phyloP scores from a whole-genome alignment of 78 protist genomes.

The Parvularia atlantis region DNA sequence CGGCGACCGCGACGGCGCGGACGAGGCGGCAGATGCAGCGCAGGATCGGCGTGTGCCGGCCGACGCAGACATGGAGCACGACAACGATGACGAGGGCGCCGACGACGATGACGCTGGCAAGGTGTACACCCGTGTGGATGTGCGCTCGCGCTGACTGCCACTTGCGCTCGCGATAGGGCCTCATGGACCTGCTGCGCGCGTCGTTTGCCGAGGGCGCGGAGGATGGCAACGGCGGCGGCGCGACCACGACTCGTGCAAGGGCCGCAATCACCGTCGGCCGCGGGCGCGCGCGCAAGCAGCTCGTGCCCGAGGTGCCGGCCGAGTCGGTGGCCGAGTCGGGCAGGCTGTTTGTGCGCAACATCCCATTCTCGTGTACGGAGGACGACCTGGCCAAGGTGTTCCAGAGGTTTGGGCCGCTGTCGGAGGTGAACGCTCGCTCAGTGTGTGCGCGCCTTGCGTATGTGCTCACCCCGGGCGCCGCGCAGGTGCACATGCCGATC shows the following conservation, averaged over 20 bases:
- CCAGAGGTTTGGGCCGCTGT: conserved; percentile 23
- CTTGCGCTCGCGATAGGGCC: too few species aligned
- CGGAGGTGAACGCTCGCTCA: background rate
- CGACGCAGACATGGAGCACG: background rate
- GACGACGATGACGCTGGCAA: conserved; percentile 13
- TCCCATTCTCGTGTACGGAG: conserved; percentile 58
- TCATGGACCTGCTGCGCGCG: too few species aligned
- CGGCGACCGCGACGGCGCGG: background rate
- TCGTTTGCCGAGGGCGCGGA: too few species aligned
- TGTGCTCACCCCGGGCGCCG: background rate
- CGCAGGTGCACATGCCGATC: conserved; percentile 73
- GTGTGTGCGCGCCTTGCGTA: background rate
- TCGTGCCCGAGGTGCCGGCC: too few species aligned
- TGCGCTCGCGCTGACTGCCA: too few species aligned
- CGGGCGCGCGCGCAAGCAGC: too few species aligned
- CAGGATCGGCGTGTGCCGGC: background rate
- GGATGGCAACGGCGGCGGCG: too few species aligned
- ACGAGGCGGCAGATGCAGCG: background rate
- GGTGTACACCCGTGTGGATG: too few species aligned
- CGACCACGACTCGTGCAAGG: too few species aligned
- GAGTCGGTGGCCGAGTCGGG: conserved; percentile 22
- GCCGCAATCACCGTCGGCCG: too few species aligned
- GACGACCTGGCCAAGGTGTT: conserved; percentile 42
- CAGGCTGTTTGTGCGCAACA: conserved; percentile 59
- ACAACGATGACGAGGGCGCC: background rate